Evolutionary conservation across 345 rosid species (phyloP).

Genomic region (Durio zibethinus): DNA sequence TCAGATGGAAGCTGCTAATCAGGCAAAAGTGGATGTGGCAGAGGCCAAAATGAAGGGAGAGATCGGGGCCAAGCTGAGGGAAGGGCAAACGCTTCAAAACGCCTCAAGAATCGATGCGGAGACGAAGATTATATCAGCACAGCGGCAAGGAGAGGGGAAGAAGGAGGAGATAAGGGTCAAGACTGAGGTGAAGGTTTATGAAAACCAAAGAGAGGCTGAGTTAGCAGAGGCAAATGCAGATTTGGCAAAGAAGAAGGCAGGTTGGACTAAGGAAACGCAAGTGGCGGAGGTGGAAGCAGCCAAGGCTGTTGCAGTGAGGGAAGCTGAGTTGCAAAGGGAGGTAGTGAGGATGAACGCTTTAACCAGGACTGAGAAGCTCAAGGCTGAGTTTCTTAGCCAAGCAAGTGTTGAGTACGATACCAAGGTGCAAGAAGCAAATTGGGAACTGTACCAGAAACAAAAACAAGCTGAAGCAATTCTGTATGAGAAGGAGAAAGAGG

Average conservation of each 20-base stretch:
- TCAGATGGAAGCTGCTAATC: constrained; percentile 84
- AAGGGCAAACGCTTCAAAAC: constrained; percentile 65
- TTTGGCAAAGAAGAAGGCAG: constrained; percentile 69
- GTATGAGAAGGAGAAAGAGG: constrained; percentile 51
- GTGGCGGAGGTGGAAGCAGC: constrained; percentile 76
- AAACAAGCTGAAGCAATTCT: constrained; percentile 61
- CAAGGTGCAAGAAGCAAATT: constrained; percentile 77
- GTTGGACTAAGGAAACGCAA: constrained; percentile 53
- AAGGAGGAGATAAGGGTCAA: constrained; percentile 68
- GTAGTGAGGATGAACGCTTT: constrained; percentile 76
- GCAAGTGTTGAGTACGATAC: constrained; percentile 84
- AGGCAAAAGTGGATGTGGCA: constrained; percentile 64
- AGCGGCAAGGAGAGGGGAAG: constrained; percentile 59
- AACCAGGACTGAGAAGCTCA: constrained; percentile 67
- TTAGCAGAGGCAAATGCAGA: constrained; percentile 68
- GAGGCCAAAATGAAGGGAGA: constrained; percentile 87
- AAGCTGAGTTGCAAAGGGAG: constrained; percentile 68
- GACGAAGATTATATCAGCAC: constrained; percentile 54
- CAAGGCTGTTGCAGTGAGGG: constrained; percentile 63
- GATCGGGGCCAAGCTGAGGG: constrained; percentile 54
- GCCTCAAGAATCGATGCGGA: constrained; percentile 75
- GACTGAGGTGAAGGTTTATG: constrained; percentile 62
- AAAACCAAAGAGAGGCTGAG: constrained; percentile 72
- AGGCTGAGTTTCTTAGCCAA: constrained; percentile 70
- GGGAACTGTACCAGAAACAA: constrained; percentile 62